Base-by-base conservation (phyloP, 768 basidiomycete species). In the Phanerodontia chrysosporium region DNA sequence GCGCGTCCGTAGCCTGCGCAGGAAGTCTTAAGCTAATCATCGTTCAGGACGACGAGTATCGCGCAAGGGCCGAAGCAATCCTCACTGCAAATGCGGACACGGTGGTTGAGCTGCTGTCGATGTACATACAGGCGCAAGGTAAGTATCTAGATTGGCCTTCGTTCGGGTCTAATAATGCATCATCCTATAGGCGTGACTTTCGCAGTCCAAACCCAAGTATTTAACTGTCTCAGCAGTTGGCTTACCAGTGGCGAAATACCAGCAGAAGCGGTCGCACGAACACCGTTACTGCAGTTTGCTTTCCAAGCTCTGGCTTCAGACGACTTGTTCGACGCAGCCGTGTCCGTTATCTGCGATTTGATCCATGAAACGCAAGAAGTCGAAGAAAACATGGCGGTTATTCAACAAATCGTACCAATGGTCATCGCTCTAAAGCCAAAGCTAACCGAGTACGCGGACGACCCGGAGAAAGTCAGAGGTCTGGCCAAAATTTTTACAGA, bases 311-410 rank as follows among this genome's bases (percentile, higher is more conserved):
- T 98, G 29, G 78, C 79, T 3, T 87, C 87, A 2, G 91, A 95
- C 18, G 83, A 85, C 45, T 80, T 98, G n/a, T 98, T 98, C 69
- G 97, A 99, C 66, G 72, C 87, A 7, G 95, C 94, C 1, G 92
- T 95, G 39, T 90, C 97, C 60, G 87, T 92, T 35, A 80, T 98
- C 59, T 95, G 92, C 72, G 94, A 97, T 70, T 75, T 98, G 66
- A 93, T 98, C 55, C 97, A 98, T 73, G 97, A 99, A 72, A 98
- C 97, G 0, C 95, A 98, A 73, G 97, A 99, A 73, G 82, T 97
- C 29, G 90, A 96, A 60, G 96, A 98, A 29, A 95, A 93, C 68
- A 91, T 95, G 85, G 73, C 83, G 22, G 84, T 90, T 63, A 95
- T 98, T 65, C 82, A 97, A 67, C 78, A 87, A 60, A 87, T 99